phyloP scores from a whole-genome alignment of 441 rosid genomes.

The Iberis amara region DNA sequence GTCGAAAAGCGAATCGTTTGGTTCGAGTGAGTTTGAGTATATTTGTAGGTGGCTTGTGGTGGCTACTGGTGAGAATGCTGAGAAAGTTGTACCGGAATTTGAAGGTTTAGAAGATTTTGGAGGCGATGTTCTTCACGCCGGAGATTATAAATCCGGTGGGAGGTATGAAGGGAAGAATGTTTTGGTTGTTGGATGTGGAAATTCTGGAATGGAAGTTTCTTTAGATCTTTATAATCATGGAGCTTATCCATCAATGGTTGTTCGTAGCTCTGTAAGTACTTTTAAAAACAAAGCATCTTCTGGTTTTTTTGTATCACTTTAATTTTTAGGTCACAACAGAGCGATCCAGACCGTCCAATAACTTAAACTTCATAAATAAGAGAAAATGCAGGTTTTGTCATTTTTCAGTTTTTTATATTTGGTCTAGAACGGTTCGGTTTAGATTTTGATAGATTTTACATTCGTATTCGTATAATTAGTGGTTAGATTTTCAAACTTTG shows the following conservation, averaged over 20 bases:
- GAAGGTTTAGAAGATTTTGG: slow-evolving; percentile 57
- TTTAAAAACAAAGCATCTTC: background rate
- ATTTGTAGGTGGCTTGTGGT: slow-evolving; percentile 81
- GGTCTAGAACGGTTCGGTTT: no score
- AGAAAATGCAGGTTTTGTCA: no score
- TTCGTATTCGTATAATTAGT: no score
- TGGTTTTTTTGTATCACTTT: no score
- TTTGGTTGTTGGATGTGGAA: slow-evolving; percentile 83
- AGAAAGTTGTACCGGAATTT: slow-evolving; percentile 63
- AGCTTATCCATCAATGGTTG: slow-evolving; percentile 72
- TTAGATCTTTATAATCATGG: slow-evolving; percentile 67
- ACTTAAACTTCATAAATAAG: no score
- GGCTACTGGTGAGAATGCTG: slow-evolving; percentile 89
- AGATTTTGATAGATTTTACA: no score
- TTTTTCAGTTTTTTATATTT: no score
- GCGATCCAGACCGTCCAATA: no score
- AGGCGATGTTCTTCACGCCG: slow-evolving; percentile 56
- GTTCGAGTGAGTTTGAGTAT: slow-evolving; percentile 49
- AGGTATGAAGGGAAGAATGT: slow-evolving; percentile 53
- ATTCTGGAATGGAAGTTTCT: slow-evolving; percentile 91
- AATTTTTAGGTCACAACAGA: no score
- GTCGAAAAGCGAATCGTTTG: slow-evolving; percentile 24
- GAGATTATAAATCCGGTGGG: slow-evolving; percentile 72
- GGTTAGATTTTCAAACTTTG: no score
- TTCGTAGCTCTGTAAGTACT: slow-evolving; percentile 65